phyloP scores from a whole-genome alignment of 108 stramenopile genomes.

The Cyclotella kingstonii region DNA sequence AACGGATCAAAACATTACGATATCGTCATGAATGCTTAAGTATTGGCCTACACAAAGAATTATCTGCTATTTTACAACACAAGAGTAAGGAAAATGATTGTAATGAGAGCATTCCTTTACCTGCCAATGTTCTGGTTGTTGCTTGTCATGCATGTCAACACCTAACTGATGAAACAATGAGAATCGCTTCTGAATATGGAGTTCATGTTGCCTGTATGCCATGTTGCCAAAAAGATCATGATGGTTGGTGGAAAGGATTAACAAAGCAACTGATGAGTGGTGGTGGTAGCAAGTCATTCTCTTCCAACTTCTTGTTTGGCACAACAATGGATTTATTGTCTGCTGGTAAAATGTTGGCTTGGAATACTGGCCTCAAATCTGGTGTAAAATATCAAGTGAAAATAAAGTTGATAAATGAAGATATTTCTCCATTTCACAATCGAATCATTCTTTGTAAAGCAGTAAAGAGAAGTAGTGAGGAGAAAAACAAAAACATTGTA shows the following conservation, averaged over 20 bases:
- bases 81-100: not conserved
- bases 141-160: slow-evolving; percentile 87
- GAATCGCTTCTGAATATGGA: slow-evolving; percentile 61
- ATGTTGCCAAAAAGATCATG: slow-evolving; percentile 79
- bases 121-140: slow-evolving; percentile 54
- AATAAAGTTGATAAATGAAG: slow-evolving; percentile 63
- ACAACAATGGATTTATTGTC: slow-evolving; percentile 66
- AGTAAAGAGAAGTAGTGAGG: slow-evolving; percentile 2
- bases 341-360: slow-evolving; percentile 65
- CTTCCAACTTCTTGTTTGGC: slow-evolving; percentile 36
- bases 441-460: slow-evolving; percentile 62
- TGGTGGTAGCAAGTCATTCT: slow-evolving; percentile 7
- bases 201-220: slow-evolving; percentile 73
- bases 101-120: not conserved
- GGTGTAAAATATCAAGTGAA: slow-evolving; percentile 55
- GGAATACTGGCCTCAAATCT: slow-evolving; percentile 32
- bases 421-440: slow-evolving; percentile 65
- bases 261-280: slow-evolving; percentile 20
- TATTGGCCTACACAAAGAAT: slow-evolving; percentile 63
- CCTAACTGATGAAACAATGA: slow-evolving; percentile 64
- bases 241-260: slow-evolving; percentile 40
- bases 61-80: slow-evolving; percentile 33
- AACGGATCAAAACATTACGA: slow-evolving; percentile 32
- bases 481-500: slow-evolving; percentile 15
- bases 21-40: slow-evolving; percentile 76